Evolutionary conservation across 2,329 filamentous ascomycete genomes (phyloP), one percentile per base, ranked within the genome.

Genomic region (Lecanicillium sp.): DNA sequence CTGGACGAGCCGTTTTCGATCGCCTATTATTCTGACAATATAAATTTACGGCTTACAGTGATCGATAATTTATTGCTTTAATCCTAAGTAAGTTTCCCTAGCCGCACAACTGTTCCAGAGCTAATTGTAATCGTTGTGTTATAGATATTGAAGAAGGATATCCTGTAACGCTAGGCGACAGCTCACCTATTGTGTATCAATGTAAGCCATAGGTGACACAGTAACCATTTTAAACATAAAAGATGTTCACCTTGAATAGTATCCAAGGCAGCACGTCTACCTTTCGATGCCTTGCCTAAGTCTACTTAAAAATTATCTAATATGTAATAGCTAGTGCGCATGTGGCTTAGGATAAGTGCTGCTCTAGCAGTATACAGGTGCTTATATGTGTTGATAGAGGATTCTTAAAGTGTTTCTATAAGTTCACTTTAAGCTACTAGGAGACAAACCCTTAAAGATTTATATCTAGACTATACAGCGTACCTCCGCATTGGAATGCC

Each of bases 241-340:
- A 43, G 71, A 76, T 41, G 71, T 75, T 1, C 72, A 74, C 46
- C 77, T 79, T 47, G 59, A 58, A 14, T 80, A 76, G 76, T 60
- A 60, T n/a, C 60, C 74, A 1, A 76, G 76, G 11, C 76, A 80
- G 49, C 73, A 79, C 46, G 52, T 80, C 4, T 79, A 79, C 43
- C 64, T 80, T 8, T 79, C 74, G 74, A 55, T 79, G 36, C 76
- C 76, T 5, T 57, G 61, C 2, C 54, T 79, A 3, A 74, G 72
- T 0, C 59, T 63, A 1, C 50, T 76, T 5, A 76, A 80, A 47
- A 66, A 71, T 1, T 76, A 80, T 43, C 76, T 76, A n/a, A 0
- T 80, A 78, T 53, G 80, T 76, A 4, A 74, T 80, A 29, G 75
- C 76, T n/a, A 70, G 66, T 14, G 68, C 74, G 1, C 69, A 72